phyloP scores from a whole-genome alignment of 164 flowering plant species.

The Pachysandra terminalis region DNA sequence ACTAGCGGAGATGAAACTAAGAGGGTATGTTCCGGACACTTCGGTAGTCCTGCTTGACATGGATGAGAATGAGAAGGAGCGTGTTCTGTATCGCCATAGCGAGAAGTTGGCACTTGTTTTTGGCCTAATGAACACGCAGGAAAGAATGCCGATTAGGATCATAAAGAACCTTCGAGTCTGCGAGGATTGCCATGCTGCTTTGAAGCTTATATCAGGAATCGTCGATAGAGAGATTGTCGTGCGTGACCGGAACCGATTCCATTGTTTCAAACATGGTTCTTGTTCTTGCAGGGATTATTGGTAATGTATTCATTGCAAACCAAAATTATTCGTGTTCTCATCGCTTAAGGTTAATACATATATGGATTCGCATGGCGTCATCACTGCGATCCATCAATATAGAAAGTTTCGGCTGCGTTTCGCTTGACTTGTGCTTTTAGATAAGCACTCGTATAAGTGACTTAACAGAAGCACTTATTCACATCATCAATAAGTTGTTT shows the following conservation, averaged over 20 bases:
- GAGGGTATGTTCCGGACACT: constrained; percentile 56
- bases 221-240: constrained; percentile 42
- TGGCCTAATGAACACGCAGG: constrained; percentile 45
- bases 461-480: too few relatives aligned
- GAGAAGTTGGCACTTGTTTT: constrained; percentile 60
- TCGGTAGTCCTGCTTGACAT: constrained; percentile 53
- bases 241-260: constrained; percentile 64
- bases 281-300: constrained; percentile 65
- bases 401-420: too few relatives aligned
- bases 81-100: constrained; percentile 52
- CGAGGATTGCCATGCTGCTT: constrained; percentile 58
- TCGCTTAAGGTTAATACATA: too few relatives aligned
- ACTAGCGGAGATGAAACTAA: constrained; percentile 34
- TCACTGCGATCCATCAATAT: too few relatives aligned
- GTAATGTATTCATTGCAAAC: constrained; percentile 18
- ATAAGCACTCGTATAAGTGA: too few relatives aligned
- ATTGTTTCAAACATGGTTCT: constrained; percentile 50
- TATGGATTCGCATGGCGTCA: too few relatives aligned
- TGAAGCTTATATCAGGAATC: constrained; percentile 46
- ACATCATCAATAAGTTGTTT: too few relatives aligned
- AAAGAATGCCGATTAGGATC: constrained; percentile 47
- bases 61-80: constrained; percentile 48
- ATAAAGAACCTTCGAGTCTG: constrained; percentile 74
- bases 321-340: too few relatives aligned
- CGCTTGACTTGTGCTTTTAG: too few relatives aligned